Percentiles rank a stretch among this genome's conserved stretches.
Conservation (phyloP, 2,329 filamentous ascomycete species). For the Phyllosticta citribraziliensis region DNA sequence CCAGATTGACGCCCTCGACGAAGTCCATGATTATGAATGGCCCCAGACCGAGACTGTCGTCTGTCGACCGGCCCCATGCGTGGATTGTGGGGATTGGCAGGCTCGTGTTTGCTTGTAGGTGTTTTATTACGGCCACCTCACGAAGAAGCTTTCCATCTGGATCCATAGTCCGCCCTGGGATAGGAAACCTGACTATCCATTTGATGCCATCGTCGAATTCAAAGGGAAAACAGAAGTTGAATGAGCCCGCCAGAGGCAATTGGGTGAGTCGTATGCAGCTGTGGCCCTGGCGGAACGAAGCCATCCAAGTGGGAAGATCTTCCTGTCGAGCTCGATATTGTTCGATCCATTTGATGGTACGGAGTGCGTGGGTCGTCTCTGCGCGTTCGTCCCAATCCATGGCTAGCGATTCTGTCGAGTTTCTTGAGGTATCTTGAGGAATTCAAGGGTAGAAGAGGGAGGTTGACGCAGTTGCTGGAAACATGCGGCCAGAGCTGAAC, state of each 20-base stretch:
- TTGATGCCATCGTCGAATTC: constrained; percentile 9
- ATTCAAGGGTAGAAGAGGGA: no score
- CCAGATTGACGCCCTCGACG: constrained; percentile 15
- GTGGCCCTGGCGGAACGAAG: neutral
- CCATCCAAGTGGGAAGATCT: neutral
- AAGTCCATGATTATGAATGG: constrained; percentile 20
- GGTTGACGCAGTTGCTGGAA: no score
- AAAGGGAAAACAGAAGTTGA: constrained; percentile 11
- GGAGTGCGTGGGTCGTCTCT: no score
- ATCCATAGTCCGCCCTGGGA: constrained; percentile 12
- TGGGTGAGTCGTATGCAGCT: neutral
- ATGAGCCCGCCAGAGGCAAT: constrained; percentile 15
- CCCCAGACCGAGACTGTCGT: constrained; percentile 17
- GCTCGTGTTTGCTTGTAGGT: constrained; percentile 14
- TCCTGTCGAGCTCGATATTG: neutral
- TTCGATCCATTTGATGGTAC: neutral
- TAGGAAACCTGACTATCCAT: constrained; percentile 11
- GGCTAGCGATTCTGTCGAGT: no score
- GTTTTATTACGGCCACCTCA: constrained; percentile 15
- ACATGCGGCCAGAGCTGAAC: no score
- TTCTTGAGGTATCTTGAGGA: no score
- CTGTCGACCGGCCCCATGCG: constrained; percentile 15
- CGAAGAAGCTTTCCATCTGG: constrained; percentile 15
- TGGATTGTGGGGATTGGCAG: constrained; percentile 15
- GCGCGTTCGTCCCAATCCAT: no score